Evolutionary conservation across 768 basidiomycete species (phyloP).

Genomic region (Gautieria morchelliformis): DNA sequence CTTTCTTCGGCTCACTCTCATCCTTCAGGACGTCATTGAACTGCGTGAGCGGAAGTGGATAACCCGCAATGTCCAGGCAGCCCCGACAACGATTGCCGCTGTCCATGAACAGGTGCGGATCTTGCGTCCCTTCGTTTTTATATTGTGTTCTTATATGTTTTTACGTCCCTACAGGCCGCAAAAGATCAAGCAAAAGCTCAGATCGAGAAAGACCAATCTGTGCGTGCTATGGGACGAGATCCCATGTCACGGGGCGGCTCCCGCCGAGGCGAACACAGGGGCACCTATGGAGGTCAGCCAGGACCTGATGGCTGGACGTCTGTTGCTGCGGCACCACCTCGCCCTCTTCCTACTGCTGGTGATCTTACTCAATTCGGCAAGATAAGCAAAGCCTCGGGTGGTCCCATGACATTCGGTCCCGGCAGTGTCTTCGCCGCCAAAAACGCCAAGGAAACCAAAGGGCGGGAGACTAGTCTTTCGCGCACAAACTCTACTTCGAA

Average conservation of each 20-base stretch:
- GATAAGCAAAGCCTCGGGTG: slow-evolving; percentile 51
- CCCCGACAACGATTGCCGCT: slow-evolving; percentile 81
- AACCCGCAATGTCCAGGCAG: slow-evolving; percentile 57
- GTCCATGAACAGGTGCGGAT: slow-evolving; percentile 71
- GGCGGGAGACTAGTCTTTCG: slow-evolving; percentile 51
- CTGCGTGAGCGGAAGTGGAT: slow-evolving; percentile 79
- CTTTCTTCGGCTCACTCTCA: slow-evolving; percentile 6
- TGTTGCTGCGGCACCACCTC: slow-evolving; percentile 40
- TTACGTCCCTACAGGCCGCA: slow-evolving; percentile 43
- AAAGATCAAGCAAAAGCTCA: slow-evolving; percentile 64
- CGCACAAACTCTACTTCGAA: slow-evolving; percentile 73
- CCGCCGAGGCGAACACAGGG: slow-evolving; percentile 69
- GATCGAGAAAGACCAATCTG: slow-evolving; percentile 45
- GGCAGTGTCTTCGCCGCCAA: slow-evolving; percentile 71
- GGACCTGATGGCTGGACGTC: slow-evolving; percentile 83
- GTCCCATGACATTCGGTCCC: slow-evolving; percentile 73
- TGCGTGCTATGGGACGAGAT: slow-evolving; percentile 35
- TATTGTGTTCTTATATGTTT: not conserved
- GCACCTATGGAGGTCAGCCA: slow-evolving; percentile 33
- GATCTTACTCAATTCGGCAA: slow-evolving; percentile 86
- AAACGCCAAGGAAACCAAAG: slow-evolving; percentile 50
- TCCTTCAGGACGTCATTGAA: slow-evolving; percentile 76
- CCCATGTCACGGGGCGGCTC: slow-evolving; percentile 87
- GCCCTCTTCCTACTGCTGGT: slow-evolving; percentile 67
- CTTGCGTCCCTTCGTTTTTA: not conserved